Percentiles rank a stretch among this genome's conserved stretches.
Conservation (phyloP, 2,329 filamentous ascomycete genomes). For the Monosporascus sp. region DNA sequence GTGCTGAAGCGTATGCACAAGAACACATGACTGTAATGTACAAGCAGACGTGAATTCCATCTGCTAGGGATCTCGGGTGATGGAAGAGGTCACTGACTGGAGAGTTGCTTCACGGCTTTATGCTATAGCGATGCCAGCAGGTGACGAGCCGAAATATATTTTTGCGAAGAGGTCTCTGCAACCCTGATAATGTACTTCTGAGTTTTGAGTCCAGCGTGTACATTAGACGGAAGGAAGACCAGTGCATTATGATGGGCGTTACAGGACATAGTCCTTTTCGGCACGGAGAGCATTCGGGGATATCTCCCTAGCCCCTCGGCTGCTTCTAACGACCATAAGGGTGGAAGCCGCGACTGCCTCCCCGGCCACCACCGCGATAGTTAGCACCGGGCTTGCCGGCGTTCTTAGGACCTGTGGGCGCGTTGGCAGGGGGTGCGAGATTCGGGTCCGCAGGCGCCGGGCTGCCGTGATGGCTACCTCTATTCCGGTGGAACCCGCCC, state of each 20-base stretch:
- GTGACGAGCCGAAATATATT: background rate
- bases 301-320: slow-evolving; percentile 1
- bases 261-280: background rate
- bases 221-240: too few relatives aligned
- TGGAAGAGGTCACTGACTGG: background rate
- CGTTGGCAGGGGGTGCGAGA: slow-evolving; percentile 68
- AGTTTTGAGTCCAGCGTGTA: too few relatives aligned
- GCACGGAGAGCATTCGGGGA: background rate
- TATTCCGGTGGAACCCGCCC: slow-evolving; percentile 34
- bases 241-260: background rate
- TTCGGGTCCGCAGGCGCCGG: slow-evolving; percentile 44
- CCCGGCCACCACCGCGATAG: slow-evolving; percentile 84
- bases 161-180: too few relatives aligned
- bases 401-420: slow-evolving; percentile 94
- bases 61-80: slow-evolving; percentile 2
- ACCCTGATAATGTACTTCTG: too few relatives aligned
- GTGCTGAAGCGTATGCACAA: slow-evolving; percentile 2
- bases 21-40: slow-evolving; percentile 6
- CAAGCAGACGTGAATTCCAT: slow-evolving; percentile 9
- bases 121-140: background rate
- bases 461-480: slow-evolving; percentile 31
- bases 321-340: slow-evolving; percentile 53
- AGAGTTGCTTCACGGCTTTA: background rate
- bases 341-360: slow-evolving; percentile 71
- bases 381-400: slow-evolving; percentile 87